Percentiles rank a stretch among this genome's conserved stretches.
Evolutionary conservation across 2,329 filamentous ascomycete species (phyloP).

Genomic region (Botrytis cinerea): DNA sequence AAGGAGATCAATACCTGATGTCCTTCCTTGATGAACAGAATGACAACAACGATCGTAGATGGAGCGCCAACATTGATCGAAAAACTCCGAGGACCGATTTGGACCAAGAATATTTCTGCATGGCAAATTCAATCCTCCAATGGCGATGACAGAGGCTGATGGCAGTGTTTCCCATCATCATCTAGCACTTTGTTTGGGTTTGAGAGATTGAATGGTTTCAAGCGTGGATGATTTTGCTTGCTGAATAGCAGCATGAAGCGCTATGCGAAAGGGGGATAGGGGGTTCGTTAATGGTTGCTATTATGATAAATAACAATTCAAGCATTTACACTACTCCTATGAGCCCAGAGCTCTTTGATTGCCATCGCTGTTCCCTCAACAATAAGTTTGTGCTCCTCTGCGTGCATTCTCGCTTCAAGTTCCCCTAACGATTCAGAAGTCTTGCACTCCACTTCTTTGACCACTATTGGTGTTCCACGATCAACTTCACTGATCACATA

Average conservation of each 20-base stretch:
- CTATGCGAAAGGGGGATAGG: background rate
- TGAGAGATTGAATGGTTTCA: constrained; percentile 12
- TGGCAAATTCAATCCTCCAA: constrained; percentile 7
- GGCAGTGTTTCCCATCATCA: background rate
- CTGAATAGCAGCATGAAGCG: constrained; percentile 7
- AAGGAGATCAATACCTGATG: constrained; percentile 23
- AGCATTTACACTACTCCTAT: constrained; percentile 28
- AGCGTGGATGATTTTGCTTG: background rate
- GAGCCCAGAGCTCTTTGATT: constrained; percentile 45
- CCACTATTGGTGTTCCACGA: constrained; percentile 71
- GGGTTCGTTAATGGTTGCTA: background rate
- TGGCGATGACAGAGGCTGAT: background rate
- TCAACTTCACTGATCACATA: constrained; percentile 82
- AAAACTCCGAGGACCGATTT: background rate
- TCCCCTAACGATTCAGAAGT: constrained; percentile 65
- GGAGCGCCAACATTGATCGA: background rate
- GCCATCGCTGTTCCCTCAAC: constrained; percentile 67
- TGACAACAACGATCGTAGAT: background rate
- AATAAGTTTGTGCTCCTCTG: constrained; percentile 74
- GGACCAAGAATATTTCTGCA: background rate
- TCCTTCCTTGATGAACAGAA: background rate
- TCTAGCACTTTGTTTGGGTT: constrained; percentile 4
- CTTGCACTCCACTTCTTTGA: constrained; percentile 66
- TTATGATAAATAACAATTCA: constrained; percentile 21
- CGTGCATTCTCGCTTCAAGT: constrained; percentile 73